These are phyloP conservation scores for Tulasnella sp. DNA, from an alignment of 768 basidiomycete genomes.

Conservation along the genomic window DNA sequence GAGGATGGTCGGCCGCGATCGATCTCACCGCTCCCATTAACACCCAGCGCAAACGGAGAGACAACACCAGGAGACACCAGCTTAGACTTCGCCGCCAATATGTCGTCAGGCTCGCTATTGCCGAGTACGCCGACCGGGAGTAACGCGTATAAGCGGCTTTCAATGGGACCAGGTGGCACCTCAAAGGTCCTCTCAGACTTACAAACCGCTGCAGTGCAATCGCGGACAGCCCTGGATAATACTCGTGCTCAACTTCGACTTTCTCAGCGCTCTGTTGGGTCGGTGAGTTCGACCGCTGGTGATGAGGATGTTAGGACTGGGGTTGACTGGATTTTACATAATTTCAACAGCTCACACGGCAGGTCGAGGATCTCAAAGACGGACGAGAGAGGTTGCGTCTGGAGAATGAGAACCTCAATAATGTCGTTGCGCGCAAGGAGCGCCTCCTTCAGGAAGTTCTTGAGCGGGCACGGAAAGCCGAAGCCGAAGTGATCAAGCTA, in stretches of 20 bases:
- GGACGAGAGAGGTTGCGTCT: conserved; percentile 67
- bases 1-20: conserved; percentile 34
- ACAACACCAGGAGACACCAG: conserved; percentile 25
- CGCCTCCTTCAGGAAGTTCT: conserved; percentile 78
- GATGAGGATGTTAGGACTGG: too few species aligned
- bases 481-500: conserved; percentile 57
- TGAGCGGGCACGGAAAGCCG: conserved; percentile 78
- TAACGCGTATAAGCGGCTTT: conserved; percentile 21
- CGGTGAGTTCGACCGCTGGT: conserved; percentile 26
- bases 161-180: conserved; percentile 46
- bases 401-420: conserved; percentile 82
- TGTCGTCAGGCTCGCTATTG: conserved; percentile 28
- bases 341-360: conserved; percentile 45
- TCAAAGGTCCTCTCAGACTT: conserved; percentile 83
- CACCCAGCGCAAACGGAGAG: conserved; percentile 23
- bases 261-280: conserved; percentile 73
- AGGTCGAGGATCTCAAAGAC: conserved; percentile 83
- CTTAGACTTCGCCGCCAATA: conserved; percentile 21
- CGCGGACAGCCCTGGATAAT: conserved; percentile 73
- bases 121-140: conserved; percentile 29
- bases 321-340: not conserved
- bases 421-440: conserved; percentile 81
- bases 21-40: conserved; percentile 27
- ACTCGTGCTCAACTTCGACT: conserved; percentile 71
- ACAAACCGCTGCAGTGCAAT: conserved; percentile 71